Conservation (phyloP, 2,329 filamentous ascomycete species). For the Cladophialophora exuberans region DNA sequence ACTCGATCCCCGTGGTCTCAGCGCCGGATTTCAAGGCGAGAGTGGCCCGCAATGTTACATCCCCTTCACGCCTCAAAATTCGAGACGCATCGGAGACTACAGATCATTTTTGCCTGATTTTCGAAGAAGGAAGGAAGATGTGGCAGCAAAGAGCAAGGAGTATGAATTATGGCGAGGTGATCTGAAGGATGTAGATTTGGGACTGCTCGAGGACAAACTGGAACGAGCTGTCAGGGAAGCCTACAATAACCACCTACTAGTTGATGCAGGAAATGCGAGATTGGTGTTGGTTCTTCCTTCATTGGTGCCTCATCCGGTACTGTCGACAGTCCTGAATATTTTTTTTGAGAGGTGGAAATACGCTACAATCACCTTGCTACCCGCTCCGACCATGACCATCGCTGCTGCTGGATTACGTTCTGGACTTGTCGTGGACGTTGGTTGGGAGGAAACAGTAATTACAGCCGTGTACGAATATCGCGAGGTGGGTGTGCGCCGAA, state of each 20-base stretch:
- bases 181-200: constrained; percentile 72
- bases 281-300: constrained; percentile 77
- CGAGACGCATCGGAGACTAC: constrained; percentile 80
- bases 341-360: constrained; percentile 81
- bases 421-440: constrained; percentile 85
- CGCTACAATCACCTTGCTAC: constrained; percentile 79
- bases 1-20: constrained; percentile 75
- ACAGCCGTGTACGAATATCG: constrained; percentile 90
- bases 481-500: constrained; percentile 72
- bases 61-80: constrained; percentile 73
- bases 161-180: constrained; percentile 80
- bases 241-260: constrained; percentile 73
- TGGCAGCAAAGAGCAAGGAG: constrained; percentile 49
- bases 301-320: constrained; percentile 73
- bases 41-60: constrained; percentile 71
- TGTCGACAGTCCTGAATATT: constrained; percentile 75
- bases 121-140: constrained; percentile 47
- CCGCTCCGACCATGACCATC: constrained; percentile 72
- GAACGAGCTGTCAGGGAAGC: constrained; percentile 80
- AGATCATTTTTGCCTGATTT: constrained; percentile 66
- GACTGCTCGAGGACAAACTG: constrained; percentile 81
- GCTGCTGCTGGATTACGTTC: constrained; percentile 82
- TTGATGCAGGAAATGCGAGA: constrained; percentile 68
- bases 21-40: constrained; percentile 86
- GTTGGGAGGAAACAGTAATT: constrained; percentile 86